Evolutionary conservation across 352 stramenopile species (phyloP), one percentile per base, ranked within the genome.

Genomic region (Pilasporangium apinafurcum): DNA sequence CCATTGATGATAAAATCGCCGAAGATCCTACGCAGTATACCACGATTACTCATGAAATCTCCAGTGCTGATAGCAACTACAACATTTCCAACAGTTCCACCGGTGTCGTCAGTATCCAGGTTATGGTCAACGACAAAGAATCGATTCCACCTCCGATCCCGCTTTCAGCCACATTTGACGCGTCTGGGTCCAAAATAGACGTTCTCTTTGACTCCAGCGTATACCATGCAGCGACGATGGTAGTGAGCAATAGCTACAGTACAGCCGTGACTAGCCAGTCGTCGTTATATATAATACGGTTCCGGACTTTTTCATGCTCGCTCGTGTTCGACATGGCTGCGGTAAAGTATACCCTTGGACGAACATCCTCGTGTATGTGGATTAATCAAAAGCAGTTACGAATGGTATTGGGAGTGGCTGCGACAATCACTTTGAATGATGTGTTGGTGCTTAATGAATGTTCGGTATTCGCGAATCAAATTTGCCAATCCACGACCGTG

Each of bases 211-310:
- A 86, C 55, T 86, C 74, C 8, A 55, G 37, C 0, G 75, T 91
- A 8, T 91, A 68, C 38, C 78, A 88, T 29, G 72, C 65, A 0
- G 70, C 65, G 8, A 71, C 78, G 0, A 91, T 91, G 78, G 35
- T 54, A 7, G 52, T 84, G 6, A 56, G 52, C 4, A 29, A 42
- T 3, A 56, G 45, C n/a, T 40, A 39, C 0, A 27, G 32, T 0
- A 12, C 31, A 12, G 28, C 9, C 8, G 34, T 30, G 5, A 36
- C 44, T 8, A 34, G 35, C 4, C 39, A 31, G 12, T 55, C 44
- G 5, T 50, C 57, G 3, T 27, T 40, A 1, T 82, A 71, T 34
- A 34, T 64, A 8, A 68, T 65, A 13, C 54, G 43, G 5, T 27
- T 72, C 38, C 71, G 66, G 46, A 55, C 59, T n/a, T 81, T 86